These are phyloP conservation scores for Phaffia rhodozyma DNA, from an alignment of 1,284 basidiomycete species.

Conservation along the genomic window DNA sequence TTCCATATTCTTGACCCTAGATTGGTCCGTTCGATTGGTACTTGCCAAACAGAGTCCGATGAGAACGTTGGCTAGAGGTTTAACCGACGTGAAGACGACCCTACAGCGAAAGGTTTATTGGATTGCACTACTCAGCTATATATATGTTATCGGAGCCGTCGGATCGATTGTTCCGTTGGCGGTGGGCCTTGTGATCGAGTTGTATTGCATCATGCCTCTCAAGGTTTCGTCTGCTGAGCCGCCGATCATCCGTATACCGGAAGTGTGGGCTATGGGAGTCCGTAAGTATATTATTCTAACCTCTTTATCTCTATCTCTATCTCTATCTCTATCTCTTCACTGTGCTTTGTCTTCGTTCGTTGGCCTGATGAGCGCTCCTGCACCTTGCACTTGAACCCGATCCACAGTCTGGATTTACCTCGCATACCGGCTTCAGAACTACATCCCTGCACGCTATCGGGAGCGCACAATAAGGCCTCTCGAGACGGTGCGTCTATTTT, in stretches of 20 bases:
- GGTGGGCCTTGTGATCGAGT: constrained; percentile 4
- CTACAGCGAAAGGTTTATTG: no score
- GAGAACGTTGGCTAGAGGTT: no score
- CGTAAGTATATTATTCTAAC: not conserved
- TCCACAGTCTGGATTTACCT: constrained; percentile 5
- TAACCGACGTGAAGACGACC: no score
- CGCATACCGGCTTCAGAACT: not conserved
- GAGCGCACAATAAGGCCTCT: not conserved
- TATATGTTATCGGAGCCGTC: not conserved
- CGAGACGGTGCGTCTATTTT: not conserved
- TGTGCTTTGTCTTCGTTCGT: not conserved
- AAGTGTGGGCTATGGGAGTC: constrained; percentile 12
- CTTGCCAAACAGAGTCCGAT: no score
- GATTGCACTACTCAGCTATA: no score
- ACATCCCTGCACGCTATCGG: not conserved
- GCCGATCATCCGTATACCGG: constrained; percentile 8
- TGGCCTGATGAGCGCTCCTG: no score
- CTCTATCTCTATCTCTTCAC: not conserved
- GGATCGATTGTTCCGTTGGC: constrained; percentile 7
- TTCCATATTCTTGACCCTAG: no score
- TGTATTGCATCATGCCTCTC: constrained; percentile 1
- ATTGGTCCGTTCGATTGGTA: no score
- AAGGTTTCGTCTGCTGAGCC: not conserved
- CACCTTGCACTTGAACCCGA: no score
- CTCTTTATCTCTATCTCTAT: not conserved